These are phyloP conservation scores for Cyclanthera cordifolia DNA, from an alignment of 306 rosid species.

Conservation along the genomic window DNA sequence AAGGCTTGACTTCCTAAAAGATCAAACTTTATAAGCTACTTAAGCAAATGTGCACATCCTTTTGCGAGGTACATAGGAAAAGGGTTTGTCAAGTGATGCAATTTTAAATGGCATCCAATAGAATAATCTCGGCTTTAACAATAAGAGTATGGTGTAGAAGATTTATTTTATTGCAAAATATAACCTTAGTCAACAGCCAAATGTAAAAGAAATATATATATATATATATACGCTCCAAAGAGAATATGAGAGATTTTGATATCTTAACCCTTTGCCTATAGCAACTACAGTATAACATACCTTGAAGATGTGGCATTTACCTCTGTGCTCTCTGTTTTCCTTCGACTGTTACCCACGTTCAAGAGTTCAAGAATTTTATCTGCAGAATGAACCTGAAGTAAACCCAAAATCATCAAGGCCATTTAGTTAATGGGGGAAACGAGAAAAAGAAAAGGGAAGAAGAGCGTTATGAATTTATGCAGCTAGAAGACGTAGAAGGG, in stretches of 20 bases:
- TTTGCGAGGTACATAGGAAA: neutral
- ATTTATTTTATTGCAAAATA: neutral
- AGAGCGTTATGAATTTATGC: neutral
- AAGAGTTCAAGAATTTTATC: conserved; percentile 55
- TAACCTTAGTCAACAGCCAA: neutral
- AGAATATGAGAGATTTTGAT: neutral
- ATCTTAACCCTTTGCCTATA: neutral
- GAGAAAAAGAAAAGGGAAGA: neutral
- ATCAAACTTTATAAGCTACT: neutral
- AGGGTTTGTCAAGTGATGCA: neutral
- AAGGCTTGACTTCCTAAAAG: neutral
- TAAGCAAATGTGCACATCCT: neutral
- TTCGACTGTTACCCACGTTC: conserved; percentile 49
- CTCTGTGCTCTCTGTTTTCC: conserved; percentile 54
- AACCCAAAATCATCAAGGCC: neutral
- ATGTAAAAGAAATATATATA: neutral
- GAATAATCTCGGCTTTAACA: neutral
- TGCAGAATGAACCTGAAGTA: conserved; percentile 47
- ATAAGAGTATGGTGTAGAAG: neutral
- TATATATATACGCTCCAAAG: neutral
- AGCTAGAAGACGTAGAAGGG: neutral
- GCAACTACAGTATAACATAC: conserved; percentile 18
- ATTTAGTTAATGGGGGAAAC: neutral
- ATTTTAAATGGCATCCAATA: neutral
- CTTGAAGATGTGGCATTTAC: conserved; percentile 55